Conservation (phyloP, 805 yeast species). For the Lipomyces spencermartinsiae region DNA sequence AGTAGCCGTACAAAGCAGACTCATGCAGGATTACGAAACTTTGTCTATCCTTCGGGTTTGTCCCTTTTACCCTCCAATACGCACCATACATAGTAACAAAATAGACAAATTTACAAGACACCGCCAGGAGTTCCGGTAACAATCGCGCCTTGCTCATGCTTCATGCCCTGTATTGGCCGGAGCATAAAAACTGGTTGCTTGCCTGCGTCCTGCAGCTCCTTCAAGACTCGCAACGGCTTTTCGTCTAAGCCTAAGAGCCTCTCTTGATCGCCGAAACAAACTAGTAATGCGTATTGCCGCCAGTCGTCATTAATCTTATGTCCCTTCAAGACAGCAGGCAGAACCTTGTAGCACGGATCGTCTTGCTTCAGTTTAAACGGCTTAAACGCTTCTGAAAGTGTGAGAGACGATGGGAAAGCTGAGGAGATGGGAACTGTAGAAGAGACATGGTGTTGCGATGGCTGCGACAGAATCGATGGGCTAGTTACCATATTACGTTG, state of each 20-base stretch:
- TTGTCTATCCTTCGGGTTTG: not conserved
- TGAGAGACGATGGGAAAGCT: constrained; percentile 23
- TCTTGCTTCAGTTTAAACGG: constrained; percentile 85
- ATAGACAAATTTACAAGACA: constrained; percentile 25
- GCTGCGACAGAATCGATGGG: not conserved
- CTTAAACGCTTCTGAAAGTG: constrained; percentile 69
- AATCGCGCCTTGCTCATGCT: constrained; percentile 39
- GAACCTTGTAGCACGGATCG: constrained; percentile 86
- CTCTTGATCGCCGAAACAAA: constrained; percentile 90
- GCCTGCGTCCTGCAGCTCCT: constrained; percentile 83
- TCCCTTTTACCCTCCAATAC: not conserved
- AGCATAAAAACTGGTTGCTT: constrained; percentile 91
- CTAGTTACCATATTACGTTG: not conserved
- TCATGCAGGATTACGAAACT: not conserved
- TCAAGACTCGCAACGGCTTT: constrained; percentile 83
- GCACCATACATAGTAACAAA: constrained; percentile 6
- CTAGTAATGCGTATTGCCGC: constrained; percentile 85
- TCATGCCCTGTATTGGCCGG: constrained; percentile 70
- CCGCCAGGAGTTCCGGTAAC: constrained; percentile 40
- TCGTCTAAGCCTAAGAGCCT: constrained; percentile 82
- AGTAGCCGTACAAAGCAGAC: not conserved
- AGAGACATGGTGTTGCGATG: not conserved
- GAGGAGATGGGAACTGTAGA: constrained; percentile 9
- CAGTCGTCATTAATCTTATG: constrained; percentile 83
- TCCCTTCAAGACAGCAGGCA: constrained; percentile 86